phyloP scores from a whole-genome alignment of 2,329 filamentous ascomycete species.

The Ophiobolus disseminans region DNA sequence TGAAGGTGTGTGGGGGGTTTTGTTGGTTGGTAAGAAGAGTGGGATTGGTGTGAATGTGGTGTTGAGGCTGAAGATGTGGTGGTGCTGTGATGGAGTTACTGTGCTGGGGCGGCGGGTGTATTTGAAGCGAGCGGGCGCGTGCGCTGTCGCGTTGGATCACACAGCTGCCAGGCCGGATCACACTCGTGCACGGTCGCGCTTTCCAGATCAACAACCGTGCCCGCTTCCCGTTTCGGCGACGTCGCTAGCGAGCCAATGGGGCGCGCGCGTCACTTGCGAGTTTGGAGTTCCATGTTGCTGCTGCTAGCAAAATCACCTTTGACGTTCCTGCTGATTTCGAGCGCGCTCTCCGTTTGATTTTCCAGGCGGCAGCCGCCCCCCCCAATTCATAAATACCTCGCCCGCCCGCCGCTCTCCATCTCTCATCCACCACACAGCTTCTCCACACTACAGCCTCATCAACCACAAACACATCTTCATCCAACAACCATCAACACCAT shows the following conservation, averaged over 20 bases:
- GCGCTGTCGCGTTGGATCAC: slow-evolving; percentile 33
- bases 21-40: slow-evolving; percentile 5
- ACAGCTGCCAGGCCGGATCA: slow-evolving; percentile 39
- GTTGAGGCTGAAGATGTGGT: slow-evolving; percentile 22
- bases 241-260: slow-evolving; percentile 36
- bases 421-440: slow-evolving; percentile 48
- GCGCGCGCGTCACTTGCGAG: slow-evolving; percentile 18
- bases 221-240: slow-evolving; percentile 29
- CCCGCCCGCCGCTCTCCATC: slow-evolving; percentile 44
- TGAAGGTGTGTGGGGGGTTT: slow-evolving; percentile 34
- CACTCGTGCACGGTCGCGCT: slow-evolving; percentile 38
- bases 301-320: slow-evolving; percentile 31
- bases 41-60: slow-evolving; percentile 18
- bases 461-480: slow-evolving; percentile 30
- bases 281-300: slow-evolving; percentile 28
- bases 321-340: slow-evolving; percentile 37
- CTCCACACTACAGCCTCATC: slow-evolving; percentile 32
- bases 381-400: slow-evolving; percentile 48
- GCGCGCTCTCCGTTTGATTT: slow-evolving; percentile 39
- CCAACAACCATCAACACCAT: slow-evolving; percentile 19
- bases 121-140: slow-evolving; percentile 36
- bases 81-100: slow-evolving; percentile 19
- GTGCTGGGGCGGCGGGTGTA: slow-evolving; percentile 29
- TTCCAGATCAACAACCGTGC: slow-evolving; percentile 43
- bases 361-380: slow-evolving; percentile 45